phyloP scores from a whole-genome alignment of 2,329 filamentous ascomycete genomes.

The Cordyceps fumosorosea region DNA sequence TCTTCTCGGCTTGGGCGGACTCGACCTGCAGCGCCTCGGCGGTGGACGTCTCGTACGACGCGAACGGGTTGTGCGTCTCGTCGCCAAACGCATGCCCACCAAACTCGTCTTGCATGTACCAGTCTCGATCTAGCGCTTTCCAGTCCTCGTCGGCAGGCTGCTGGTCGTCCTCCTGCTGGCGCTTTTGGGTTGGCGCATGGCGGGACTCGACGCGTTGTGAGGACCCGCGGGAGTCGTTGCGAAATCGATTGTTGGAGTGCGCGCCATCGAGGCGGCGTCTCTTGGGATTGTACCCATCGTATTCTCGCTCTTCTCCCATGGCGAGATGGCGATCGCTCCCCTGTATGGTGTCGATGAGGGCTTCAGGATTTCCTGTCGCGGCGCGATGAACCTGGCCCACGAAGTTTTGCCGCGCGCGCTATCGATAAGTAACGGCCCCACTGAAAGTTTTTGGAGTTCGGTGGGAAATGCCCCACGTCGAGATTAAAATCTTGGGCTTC shows the following conservation, averaged over 20 bases:
- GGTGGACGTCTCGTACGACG: conserved; percentile 64
- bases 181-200: conserved; percentile 35
- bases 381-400: neutral
- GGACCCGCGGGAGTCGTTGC: conserved; percentile 27
- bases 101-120: conserved; percentile 84
- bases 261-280: conserved; percentile 30
- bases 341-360: neutral
- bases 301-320: conserved; percentile 32
- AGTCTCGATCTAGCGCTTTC: conserved; percentile 77
- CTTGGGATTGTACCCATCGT: conserved; percentile 33
- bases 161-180: conserved; percentile 39
- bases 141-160: conserved; percentile 64
- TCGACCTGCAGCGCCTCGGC: conserved; percentile 75
- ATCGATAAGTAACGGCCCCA: conserved; percentile 14
- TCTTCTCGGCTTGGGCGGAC: conserved; percentile 70
- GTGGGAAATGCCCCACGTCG: conserved; percentile 8
- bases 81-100: conserved; percentile 79
- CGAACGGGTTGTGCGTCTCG: conserved; percentile 89
- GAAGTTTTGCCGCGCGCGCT: conserved; percentile 15
- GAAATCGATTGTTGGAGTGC: conserved; percentile 23
- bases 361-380: neutral
- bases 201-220: conserved; percentile 29
- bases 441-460: conserved; percentile 14
- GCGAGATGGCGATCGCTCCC: neutral
- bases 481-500: conserved; percentile 11